Conservation (phyloP, 805 yeast genomes). For the Myxozyma udenii region DNA sequence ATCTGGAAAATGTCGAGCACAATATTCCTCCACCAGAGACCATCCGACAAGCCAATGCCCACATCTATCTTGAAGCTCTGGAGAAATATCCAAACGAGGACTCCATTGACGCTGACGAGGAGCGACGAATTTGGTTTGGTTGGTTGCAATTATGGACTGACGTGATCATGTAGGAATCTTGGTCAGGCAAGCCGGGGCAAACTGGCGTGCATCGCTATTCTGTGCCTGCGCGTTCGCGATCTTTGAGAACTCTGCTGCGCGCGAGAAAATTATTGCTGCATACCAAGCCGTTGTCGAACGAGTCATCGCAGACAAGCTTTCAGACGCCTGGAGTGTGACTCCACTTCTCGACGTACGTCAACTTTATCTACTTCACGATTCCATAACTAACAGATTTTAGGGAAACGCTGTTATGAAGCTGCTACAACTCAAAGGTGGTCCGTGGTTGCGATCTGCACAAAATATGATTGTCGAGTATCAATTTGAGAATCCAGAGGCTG, state of each 20-base stretch:
- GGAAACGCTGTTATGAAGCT: constrained; percentile 59
- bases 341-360: constrained; percentile 56
- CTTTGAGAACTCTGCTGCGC: neutral
- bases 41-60: too few species aligned
- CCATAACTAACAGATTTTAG: constrained; percentile 2
- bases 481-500: constrained; percentile 61
- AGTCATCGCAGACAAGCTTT: constrained; percentile 42
- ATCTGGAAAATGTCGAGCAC: too few species aligned
- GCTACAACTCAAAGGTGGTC: constrained; percentile 69
- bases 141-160: neutral
- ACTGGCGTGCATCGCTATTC: constrained; percentile 48
- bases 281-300: constrained; percentile 29
- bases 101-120: neutral
- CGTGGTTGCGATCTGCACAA: constrained; percentile 68
- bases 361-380: neutral
- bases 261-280: constrained; percentile 2
- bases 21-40: too few species aligned
- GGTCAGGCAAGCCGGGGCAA: constrained; percentile 49
- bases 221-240: constrained; percentile 29
- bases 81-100: constrained; percentile 1
- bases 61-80: neutral
- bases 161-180: constrained; percentile 51
- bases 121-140: constrained; percentile 5
- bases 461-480: constrained; percentile 68
- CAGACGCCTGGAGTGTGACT: constrained; percentile 49